These are phyloP conservation scores for Penicillium parvum DNA, from an alignment of 495 filamentous ascomycete species.

Conservation along the genomic window DNA sequence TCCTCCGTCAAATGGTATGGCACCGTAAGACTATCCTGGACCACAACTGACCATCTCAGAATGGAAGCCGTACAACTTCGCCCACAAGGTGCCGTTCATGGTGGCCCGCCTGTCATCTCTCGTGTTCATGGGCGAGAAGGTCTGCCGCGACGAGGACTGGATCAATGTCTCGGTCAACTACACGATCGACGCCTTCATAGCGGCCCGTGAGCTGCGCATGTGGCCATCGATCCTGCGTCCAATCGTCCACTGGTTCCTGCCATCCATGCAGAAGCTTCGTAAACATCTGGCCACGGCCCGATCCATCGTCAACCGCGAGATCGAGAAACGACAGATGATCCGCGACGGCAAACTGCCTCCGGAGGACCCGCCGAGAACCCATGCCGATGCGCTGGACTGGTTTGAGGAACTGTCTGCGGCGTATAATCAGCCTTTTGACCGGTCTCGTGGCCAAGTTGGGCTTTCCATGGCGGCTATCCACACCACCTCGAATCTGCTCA, in stretches of 20 bases:
- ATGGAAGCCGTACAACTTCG: conserved; percentile 30
- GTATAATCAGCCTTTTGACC: conserved; percentile 13
- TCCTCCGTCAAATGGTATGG: conserved; percentile 34
- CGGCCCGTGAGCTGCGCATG: conserved; percentile 26
- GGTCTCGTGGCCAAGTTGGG: conserved; percentile 25
- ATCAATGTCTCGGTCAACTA: conserved; percentile 53
- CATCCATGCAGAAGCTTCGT: conserved; percentile 25
- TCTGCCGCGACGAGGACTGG: conserved; percentile 54
- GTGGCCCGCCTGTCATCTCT: conserved; percentile 56
- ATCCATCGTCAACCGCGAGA: conserved; percentile 30
- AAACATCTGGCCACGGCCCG: conserved; percentile 20
- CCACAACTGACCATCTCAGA: conserved; percentile 14
- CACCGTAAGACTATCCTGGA: background rate
- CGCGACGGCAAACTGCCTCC: conserved; percentile 22
- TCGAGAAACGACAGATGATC: conserved; percentile 24
- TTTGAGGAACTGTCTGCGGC: conserved; percentile 23
- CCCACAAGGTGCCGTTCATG: conserved; percentile 32
- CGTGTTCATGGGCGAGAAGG: conserved; percentile 51
- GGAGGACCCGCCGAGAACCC: conserved; percentile 15
- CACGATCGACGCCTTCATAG: conserved; percentile 47
- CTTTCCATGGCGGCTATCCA: conserved; percentile 44
- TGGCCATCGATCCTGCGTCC: conserved; percentile 36
- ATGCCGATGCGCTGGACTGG: conserved; percentile 36
- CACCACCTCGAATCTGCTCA: conserved; percentile 38
- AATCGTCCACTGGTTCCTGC: conserved; percentile 36